phyloP scores from a whole-genome alignment of 768 basidiomycete species.

The Suillus spraguei region DNA sequence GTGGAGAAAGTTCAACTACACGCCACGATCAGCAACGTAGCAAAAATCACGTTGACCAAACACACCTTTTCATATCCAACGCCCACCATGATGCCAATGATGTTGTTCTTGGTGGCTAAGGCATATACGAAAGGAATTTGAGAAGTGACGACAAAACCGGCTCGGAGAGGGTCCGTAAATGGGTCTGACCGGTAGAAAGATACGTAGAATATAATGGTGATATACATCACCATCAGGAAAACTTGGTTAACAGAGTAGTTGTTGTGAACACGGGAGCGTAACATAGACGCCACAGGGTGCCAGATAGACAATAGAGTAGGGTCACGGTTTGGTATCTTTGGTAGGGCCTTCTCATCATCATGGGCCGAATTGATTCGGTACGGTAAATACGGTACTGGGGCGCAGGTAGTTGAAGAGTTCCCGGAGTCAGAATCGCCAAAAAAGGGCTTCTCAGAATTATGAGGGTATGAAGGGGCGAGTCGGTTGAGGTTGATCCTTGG shows the following conservation, averaged over 20 bases:
- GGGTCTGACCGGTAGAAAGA: slow-evolving; percentile 37
- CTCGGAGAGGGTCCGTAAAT: slow-evolving; percentile 35
- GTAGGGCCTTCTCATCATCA: neutral
- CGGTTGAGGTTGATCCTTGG: slow-evolving; percentile 1
- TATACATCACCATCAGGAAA: slow-evolving; percentile 39
- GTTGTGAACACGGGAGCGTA: slow-evolving; percentile 36
- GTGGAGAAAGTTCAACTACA: slow-evolving; percentile 55
- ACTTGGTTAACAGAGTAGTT: slow-evolving; percentile 42
- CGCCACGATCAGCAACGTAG: neutral
- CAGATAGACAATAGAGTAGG: slow-evolving; percentile 27
- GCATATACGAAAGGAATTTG: slow-evolving; percentile 48
- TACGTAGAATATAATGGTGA: slow-evolving; percentile 36
- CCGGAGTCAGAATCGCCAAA: slow-evolving; percentile 29
- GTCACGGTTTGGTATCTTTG: slow-evolving; percentile 11
- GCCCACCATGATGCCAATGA: slow-evolving; percentile 41
- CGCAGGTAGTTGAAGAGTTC: slow-evolving; percentile 21
- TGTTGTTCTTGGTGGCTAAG: slow-evolving; percentile 53
- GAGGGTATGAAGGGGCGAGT: slow-evolving; percentile 18
- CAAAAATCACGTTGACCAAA: neutral
- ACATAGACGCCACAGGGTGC: slow-evolving; percentile 35
- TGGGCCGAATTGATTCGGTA: neutral
- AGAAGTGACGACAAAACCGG: slow-evolving; percentile 41
- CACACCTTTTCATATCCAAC: slow-evolving; percentile 51
- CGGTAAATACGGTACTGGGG: neutral
- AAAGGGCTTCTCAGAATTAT: slow-evolving; percentile 13